Evolutionary conservation across 805 yeast genomes (phyloP), one percentile per base, ranked within the genome.

Genomic region (Wickerhamiella hasegawae): DNA sequence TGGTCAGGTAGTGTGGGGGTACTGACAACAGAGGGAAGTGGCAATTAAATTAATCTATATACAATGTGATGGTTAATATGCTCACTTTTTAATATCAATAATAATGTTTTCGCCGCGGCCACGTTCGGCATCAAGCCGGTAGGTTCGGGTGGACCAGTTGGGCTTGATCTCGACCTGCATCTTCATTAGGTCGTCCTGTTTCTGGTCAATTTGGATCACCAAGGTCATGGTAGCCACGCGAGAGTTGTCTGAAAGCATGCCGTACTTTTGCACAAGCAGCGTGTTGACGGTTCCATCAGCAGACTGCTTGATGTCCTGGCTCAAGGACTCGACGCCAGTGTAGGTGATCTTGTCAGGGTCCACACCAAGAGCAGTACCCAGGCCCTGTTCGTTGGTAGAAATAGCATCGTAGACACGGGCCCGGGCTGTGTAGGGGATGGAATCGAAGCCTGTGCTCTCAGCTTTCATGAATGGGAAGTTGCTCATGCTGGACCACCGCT

Each of bases 161-260:
- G 40, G 40, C 18, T 14, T 18, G 8, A 37, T 16, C 31, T 32
- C 36, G 17, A 37, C 23, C 1, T 35, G 28, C 26, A 20, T 20
- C 20, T 20, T 20, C 14, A 25, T 28, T 6, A 18, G 32, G 8
- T 31, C 26, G 21, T 25, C 28, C 12, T 22, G 12, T 18, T 8
- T 12, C 15, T 16, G 22, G 19, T 12, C 22, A n/a, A n/a, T n/a
- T n/a, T n/a, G n/a, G n/a, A n/a, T n/a, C n/a, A 32, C 28, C 17
- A 37, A 19, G 14, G n/a, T 25, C 12, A 33, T 34, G 6, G 40
- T 37, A n/a, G 36, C 40, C 8, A 25, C 27, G 9, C 36, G 32
- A 11, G 28, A 25, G 24, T 17, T 21, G 19, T 14, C n/a, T 12
- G 20, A 12, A 5, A 29, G n/a, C 24, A 37, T 14, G 3, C 36